Percentiles rank a stretch among this genome's conserved stretches.
These are phyloP conservation scores for Telfairia occidentalis DNA, from an alignment of 331 rosid species.

Conservation along the genomic window DNA sequence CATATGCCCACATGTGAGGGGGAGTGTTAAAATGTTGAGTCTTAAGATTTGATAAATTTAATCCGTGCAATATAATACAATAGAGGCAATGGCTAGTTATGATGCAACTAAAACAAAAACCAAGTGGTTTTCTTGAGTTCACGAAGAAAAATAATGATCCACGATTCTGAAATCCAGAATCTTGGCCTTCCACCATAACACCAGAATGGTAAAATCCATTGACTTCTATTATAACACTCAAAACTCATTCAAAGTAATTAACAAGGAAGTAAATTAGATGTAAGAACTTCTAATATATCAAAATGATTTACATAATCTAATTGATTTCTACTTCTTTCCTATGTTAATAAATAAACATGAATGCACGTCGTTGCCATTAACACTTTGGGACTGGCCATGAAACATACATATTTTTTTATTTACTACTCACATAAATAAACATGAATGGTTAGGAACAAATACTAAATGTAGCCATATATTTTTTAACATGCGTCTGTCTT, in stretches of 20 bases:
- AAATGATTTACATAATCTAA: not conserved
- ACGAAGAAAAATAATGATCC: not conserved
- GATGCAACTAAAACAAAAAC: not conserved
- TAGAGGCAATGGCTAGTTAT: too few relatives aligned
- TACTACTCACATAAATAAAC: too few relatives aligned
- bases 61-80: too few relatives aligned
- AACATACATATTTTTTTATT: too few relatives aligned
- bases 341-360: not conserved
- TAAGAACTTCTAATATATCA: not conserved
- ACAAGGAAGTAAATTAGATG: not conserved
- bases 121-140: not conserved
- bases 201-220: not conserved
- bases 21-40: too few relatives aligned
- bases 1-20: too few relatives aligned
- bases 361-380: too few relatives aligned
- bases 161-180: not conserved
- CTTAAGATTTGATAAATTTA: too few relatives aligned
- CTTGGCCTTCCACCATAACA: not conserved
- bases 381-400: too few relatives aligned
- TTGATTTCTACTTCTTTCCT: not conserved
- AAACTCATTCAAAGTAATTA: not conserved
- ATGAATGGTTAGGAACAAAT: not conserved
- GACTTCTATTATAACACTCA: not conserved
- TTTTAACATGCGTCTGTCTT: not conserved
- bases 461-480: not conserved